These are phyloP conservation scores for Choanephora cucurbitarum DNA, from an alignment of 371 early-diverging fungal species.

Conservation along the genomic window DNA sequence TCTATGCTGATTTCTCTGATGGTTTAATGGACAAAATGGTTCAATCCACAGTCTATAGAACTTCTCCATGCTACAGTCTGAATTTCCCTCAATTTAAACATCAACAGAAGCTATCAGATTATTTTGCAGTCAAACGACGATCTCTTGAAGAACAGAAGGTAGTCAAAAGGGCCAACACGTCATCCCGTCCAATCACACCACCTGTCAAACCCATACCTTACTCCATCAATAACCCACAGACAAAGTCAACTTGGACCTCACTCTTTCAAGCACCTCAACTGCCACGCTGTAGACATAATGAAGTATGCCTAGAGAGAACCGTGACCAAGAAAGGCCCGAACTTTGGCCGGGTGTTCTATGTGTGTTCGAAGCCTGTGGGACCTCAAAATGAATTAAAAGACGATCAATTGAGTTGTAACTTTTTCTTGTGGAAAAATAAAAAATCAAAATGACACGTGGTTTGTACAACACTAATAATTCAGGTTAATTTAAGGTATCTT, in stretches of 20 bases:
- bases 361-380: constrained; percentile 64
- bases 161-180: background rate
- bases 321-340: constrained; percentile 77
- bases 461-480: background rate
- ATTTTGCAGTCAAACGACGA: constrained; percentile 27
- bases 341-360: constrained; percentile 70
- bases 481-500: background rate
- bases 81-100: constrained; percentile 67
- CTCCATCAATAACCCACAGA: constrained; percentile 6
- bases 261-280: constrained; percentile 51
- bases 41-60: constrained; percentile 1
- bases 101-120: constrained; percentile 57
- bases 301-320: constrained; percentile 60
- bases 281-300: constrained; percentile 70
- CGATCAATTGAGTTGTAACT: constrained; percentile 53
- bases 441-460: constrained; percentile 3
- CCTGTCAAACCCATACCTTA: no score
- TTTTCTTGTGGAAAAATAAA: constrained; percentile 53
- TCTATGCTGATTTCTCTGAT: constrained; percentile 55
- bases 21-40: constrained; percentile 20
- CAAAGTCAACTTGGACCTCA: constrained; percentile 51
- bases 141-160: background rate
- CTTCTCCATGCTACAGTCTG: constrained; percentile 57
- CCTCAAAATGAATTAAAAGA: constrained; percentile 29
- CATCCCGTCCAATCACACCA: no score